Base-by-base conservation (phyloP, 768 basidiomycete species). In the Mycena epipterygia region DNA sequence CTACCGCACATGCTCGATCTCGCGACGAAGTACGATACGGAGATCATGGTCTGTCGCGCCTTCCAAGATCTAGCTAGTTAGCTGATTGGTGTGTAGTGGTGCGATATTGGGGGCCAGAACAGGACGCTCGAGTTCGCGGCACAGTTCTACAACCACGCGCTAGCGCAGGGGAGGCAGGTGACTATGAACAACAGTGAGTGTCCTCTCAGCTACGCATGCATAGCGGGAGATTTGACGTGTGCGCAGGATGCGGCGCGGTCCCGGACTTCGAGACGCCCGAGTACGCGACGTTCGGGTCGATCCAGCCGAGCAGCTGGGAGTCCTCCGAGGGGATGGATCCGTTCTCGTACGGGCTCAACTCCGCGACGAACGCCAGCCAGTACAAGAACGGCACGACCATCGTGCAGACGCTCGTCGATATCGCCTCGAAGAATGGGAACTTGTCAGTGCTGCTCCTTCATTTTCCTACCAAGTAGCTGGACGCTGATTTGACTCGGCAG, bases 381-480 rank as follows among this genome's bases (percentile, higher is more conserved):
- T 90, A 89, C 71, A 89, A 86, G 79, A 85, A 85, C 59, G 85
- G 82, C 0, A 79, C 85, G 5, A 82, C 82, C 8, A 87, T 89
- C 55, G 77, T 90, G 5, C 86, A 85, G 63, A 87, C 82, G 0
- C 73, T 90, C 58, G 84, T 88, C 23, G 89, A 90, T 70, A 85
- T 90, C 70, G 89, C 86, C 23, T 87, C 88, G 33, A 90, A 90
- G 81, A 88, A 89, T 65, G 89, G 90, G n/a, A 90, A 91, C 73
- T 90, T 85, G 88, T 88, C 68, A 73, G 85, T 74, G 2, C 14
- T n/a, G n/a, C n/a, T n/a, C 5, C 1, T 14, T 3, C 2, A n/a
- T 49, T 32, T 29, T 46, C 19, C 21, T 29, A 19, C 13, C n/a
- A 14, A 35, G 23, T 37, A 37, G 7, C 13, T 52, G 8, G 27